A percentile compares a stretch with the other conserved stretches of the same genome.
phyloP scores from a whole-genome alignment of 2,329 filamentous ascomycete species.

The Aspergillus japonicus region DNA sequence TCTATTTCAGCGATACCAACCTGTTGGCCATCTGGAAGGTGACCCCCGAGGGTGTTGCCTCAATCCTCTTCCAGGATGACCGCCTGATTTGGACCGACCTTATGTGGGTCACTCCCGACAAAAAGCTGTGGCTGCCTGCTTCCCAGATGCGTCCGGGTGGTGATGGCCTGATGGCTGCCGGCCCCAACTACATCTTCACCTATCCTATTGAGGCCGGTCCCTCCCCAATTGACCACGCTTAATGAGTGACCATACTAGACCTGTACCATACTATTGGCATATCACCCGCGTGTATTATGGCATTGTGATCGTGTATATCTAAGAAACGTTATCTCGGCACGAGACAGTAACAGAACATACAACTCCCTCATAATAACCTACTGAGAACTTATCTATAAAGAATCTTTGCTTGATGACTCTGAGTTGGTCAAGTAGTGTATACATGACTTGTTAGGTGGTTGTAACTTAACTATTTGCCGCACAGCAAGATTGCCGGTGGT shows the following conservation, averaged over 20 bases:
- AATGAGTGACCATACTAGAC: background rate
- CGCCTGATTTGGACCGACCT: slow-evolving; percentile 7
- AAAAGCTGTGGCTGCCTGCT: slow-evolving; percentile 10
- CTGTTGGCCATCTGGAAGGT: slow-evolving; percentile 12
- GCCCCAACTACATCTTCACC: slow-evolving; percentile 7
- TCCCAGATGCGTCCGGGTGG: slow-evolving; percentile 5
- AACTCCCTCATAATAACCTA: no score
- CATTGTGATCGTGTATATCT: no score
- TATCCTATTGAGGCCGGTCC: slow-evolving; percentile 5
- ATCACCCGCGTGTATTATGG: no score
- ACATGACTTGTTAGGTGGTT: no score
- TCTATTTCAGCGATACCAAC: slow-evolving; percentile 39
- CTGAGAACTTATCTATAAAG: no score
- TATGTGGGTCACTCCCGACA: slow-evolving; percentile 7
- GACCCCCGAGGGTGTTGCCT: slow-evolving; percentile 2
- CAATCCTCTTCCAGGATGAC: slow-evolving; percentile 6
- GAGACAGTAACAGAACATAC: no score
- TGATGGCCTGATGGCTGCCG: slow-evolving; percentile 6
- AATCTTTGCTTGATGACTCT: no score
- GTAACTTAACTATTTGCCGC: no score
- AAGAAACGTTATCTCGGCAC: no score
- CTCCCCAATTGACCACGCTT: slow-evolving; percentile 5
- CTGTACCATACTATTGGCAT: no score
- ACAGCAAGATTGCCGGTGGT: no score
- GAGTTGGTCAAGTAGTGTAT: no score